Conservation (phyloP, 805 yeast species). For the Candida arabinofermentans region DNA sequence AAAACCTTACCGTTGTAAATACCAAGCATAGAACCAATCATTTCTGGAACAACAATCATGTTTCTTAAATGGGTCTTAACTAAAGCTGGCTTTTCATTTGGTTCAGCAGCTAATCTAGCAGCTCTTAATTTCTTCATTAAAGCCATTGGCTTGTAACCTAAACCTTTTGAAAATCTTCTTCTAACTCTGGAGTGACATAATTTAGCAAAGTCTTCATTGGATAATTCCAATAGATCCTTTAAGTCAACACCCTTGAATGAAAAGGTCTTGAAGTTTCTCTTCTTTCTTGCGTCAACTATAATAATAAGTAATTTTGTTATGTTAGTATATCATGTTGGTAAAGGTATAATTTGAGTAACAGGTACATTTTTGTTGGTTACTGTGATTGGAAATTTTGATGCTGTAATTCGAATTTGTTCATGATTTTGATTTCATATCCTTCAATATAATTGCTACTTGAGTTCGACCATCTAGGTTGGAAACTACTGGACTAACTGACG, state of each 20-base stretch:
- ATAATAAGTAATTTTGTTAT: constrained; percentile 12
- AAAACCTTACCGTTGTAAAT: constrained; percentile 99
- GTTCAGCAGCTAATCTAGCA: constrained; percentile 86
- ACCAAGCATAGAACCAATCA: constrained; percentile 98
- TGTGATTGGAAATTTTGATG: too few species aligned
- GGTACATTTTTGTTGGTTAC: too few species aligned
- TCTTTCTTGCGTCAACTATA: constrained; percentile 60
- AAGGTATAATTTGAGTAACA: too few species aligned
- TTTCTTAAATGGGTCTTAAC: constrained; percentile 99
- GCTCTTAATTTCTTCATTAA: constrained; percentile 96
- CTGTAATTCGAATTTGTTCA: too few species aligned
- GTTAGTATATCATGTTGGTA: constrained; percentile 22
- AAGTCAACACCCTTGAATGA: constrained; percentile 99
- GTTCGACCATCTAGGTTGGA: too few species aligned
- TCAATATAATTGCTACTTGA: too few species aligned
- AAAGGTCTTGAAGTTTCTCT: constrained; percentile 94
- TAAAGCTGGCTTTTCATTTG: constrained; percentile 93
- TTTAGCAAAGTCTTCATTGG: constrained; percentile 95
- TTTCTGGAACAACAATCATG: constrained; percentile 98
- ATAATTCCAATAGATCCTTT: constrained; percentile 86
- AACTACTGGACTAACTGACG: too few species aligned
- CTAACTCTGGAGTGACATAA: constrained; percentile 98
- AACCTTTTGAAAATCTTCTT: constrained; percentile 99
- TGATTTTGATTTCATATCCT: too few species aligned
- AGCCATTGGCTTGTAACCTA: constrained; percentile 91